Evolutionary conservation across 1,284 basidiomycete species (phyloP), one percentile per base, ranked within the genome.

Genomic region (Vanrija humicola): DNA sequence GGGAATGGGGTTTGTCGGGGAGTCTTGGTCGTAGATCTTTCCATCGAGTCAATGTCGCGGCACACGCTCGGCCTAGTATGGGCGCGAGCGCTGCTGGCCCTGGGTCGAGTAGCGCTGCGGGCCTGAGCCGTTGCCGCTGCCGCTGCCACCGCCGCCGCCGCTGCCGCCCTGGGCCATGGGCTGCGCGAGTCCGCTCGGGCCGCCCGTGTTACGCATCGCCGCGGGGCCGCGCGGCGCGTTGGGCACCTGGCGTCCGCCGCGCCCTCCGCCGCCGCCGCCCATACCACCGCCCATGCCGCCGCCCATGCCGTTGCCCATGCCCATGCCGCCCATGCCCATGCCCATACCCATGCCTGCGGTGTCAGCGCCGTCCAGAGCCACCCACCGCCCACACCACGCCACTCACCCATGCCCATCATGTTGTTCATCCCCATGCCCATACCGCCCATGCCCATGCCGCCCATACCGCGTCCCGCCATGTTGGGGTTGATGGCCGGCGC

Each of bases 21-120:
- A 10, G 10, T 34, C 34, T 12, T 34, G 12, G 34, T 28, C 28
- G 28, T 28, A 12, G 34, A 34, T 34, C 14, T 15, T 12, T 34
- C 34, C 34, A 12, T 34, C 14, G 21, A 15, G 34, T 34, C 34
- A 34, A 34, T 10, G 34, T 34, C 8, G 34, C 14, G 9, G 34
- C 4, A 12, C 34, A 5, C 34, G 34, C 34, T 34, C 34, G 34
- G 14, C 40, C 39, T 54, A 77, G 55, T 77, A 77, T 16, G 75
- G 75, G 63, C 67, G 72, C 23, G 72, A 62, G 47, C 75, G 64
- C 42, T 73, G 69, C 14, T 56, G 56, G 9, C 75, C 75, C 54
- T 75, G 74, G 8, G 74, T 77, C 19, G 72, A 73, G 55, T 77
- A 75, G 47, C 89, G 80, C 73, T 90, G 87, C 1, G 89, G 89